These are phyloP conservation scores for Raddia guianensis DNA, from an alignment of 176 grass and related monocot genomes.

Conservation along the genomic window DNA sequence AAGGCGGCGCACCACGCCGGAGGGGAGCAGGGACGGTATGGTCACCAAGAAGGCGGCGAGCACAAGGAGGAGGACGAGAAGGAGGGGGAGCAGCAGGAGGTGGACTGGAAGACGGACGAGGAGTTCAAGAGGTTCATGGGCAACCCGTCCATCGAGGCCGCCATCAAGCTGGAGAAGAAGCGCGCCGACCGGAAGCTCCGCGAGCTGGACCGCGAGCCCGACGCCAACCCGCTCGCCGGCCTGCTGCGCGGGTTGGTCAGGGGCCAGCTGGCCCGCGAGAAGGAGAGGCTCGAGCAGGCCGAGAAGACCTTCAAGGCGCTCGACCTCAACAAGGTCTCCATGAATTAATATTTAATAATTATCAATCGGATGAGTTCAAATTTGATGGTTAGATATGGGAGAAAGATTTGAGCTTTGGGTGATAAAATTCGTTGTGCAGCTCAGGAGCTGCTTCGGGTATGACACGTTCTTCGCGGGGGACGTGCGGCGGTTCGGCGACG, in stretches of 20 bases:
- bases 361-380: too few relatives aligned
- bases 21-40: background rate
- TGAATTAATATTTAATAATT: too few relatives aligned
- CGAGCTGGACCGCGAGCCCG: slow-evolving; percentile 81
- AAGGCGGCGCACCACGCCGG: background rate
- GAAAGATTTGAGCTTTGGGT: background rate
- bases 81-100: slow-evolving; percentile 69
- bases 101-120: slow-evolving; percentile 96
- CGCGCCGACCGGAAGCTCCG: slow-evolving; percentile 76
- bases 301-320: slow-evolving; percentile 87
- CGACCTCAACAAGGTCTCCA: slow-evolving; percentile 64
- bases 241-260: slow-evolving; percentile 62
- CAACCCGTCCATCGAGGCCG: slow-evolving; percentile 92
- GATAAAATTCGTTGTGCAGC: slow-evolving; percentile 37
- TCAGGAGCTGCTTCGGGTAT: slow-evolving; percentile 90
- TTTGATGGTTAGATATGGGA: too few relatives aligned
- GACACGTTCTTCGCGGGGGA: slow-evolving; percentile 95
- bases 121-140: slow-evolving; percentile 99
- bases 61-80: too few relatives aligned
- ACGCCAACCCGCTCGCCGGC: slow-evolving; percentile 62
- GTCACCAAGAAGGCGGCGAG: too few relatives aligned
- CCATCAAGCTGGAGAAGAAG: slow-evolving; percentile 97
- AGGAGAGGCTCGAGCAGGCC: slow-evolving; percentile 77
- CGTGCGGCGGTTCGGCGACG: slow-evolving; percentile 85
- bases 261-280: slow-evolving; percentile 70